A percentile compares a stretch with the other conserved stretches of the same genome.
phyloP scores from a whole-genome alignment of 2,329 filamentous ascomycete species.

The Diaporthe citri region DNA sequence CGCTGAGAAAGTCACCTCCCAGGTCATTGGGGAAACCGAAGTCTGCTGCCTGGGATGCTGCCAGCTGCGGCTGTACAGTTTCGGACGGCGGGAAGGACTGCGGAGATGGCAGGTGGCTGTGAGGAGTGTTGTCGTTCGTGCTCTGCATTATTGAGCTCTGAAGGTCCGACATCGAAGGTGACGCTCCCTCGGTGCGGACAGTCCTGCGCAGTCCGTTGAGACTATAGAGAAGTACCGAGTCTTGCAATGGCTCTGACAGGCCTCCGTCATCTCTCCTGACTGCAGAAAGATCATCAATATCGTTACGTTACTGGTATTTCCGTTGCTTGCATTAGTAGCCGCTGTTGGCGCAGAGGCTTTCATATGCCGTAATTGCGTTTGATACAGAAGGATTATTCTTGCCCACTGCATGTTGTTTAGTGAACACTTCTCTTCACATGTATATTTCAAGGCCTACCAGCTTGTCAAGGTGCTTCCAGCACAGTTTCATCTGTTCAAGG shows the following conservation, averaged over 20 bases:
- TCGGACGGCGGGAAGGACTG: not conserved
- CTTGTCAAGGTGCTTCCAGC: not conserved
- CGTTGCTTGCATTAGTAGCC: not conserved
- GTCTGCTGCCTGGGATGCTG: not conserved
- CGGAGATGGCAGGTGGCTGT: not conserved
- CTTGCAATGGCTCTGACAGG: not conserved
- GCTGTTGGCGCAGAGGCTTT: not conserved
- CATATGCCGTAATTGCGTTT: not conserved
- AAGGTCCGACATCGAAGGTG: not conserved
- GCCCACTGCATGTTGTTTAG: not conserved
- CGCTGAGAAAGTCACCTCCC: not conserved
- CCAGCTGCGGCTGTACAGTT: not conserved
- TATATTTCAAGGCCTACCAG: not conserved
- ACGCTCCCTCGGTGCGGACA: not conserved
- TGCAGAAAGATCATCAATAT: slow-evolving; percentile 4
- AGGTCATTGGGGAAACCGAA: not conserved
- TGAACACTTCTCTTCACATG: not conserved
- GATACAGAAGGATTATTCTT: not conserved
- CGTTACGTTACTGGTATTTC: not conserved
- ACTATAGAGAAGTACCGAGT: not conserved
- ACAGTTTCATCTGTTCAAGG: not conserved
- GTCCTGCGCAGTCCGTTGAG: not conserved
- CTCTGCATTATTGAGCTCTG: not conserved
- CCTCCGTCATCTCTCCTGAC: not conserved
- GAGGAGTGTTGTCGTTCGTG: not conserved